These are phyloP conservation scores for Thalassiosira livingstoniorum DNA, from an alignment of 352 stramenopile genomes.

Conservation along the genomic window DNA sequence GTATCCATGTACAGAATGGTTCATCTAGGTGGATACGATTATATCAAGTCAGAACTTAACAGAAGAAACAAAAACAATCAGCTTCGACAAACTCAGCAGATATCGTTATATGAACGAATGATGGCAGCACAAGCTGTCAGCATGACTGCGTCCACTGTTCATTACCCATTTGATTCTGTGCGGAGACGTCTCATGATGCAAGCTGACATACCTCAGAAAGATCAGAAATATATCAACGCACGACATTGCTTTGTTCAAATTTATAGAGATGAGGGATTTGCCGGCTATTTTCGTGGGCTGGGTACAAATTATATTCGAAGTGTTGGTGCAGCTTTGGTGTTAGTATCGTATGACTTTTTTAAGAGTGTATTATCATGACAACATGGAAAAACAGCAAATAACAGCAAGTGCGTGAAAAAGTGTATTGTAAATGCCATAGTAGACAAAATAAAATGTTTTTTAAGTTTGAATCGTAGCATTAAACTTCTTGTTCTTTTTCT, in stretches of 20 bases:
- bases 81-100: constrained; percentile 87
- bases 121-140: constrained; percentile 88
- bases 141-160: constrained; percentile 87
- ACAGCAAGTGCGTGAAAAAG: too few species aligned
- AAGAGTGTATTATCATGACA: too few species aligned
- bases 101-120: too few species aligned
- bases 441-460: too few species aligned
- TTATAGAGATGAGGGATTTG: constrained; percentile 92
- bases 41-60: constrained; percentile 91
- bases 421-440: too few species aligned
- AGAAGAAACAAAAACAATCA: constrained; percentile 86
- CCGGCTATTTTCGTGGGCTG: constrained; percentile 98
- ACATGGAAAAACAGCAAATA: too few species aligned
- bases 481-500: too few species aligned
- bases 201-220: constrained; percentile 91
- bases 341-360: too few species aligned
- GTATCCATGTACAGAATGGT: constrained; percentile 98
- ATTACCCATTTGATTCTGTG: constrained; percentile 91
- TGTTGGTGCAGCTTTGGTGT: constrained; percentile 96
- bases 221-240: constrained; percentile 98
- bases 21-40: constrained; percentile 99
- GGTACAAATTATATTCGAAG: constrained; percentile 98
- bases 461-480: too few species aligned
- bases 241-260: constrained; percentile 98
- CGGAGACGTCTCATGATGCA: constrained; percentile 92